These are phyloP conservation scores for Rhodomyrtus tomentosa DNA, from an alignment of 345 rosid species.

Conservation along the genomic window DNA sequence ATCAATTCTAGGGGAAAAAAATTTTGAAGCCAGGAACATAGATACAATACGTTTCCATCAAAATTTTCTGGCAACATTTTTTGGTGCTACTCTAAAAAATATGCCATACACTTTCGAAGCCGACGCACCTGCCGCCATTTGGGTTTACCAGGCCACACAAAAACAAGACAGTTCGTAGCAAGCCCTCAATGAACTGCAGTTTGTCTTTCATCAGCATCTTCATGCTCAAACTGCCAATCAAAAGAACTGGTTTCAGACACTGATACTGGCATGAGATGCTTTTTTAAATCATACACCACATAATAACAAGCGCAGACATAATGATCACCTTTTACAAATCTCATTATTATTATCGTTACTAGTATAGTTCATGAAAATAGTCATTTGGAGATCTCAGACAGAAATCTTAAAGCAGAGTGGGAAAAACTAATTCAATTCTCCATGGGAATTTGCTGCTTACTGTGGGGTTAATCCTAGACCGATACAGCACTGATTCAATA, in stretches of 20 bases:
- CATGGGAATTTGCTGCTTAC: not conserved
- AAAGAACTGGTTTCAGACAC: not conserved
- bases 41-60: not conserved
- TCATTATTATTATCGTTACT: not conserved
- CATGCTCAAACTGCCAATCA: conserved; percentile 47
- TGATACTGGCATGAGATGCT: not conserved
- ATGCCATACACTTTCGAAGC: not conserved
- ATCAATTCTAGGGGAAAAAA: not conserved
- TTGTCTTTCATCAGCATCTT: conserved; percentile 35
- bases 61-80: not conserved
- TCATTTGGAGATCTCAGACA: not conserved
- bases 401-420: not conserved
- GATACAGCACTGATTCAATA: not conserved
- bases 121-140: not conserved
- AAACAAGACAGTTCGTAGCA: not conserved
- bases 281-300: not conserved
- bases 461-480: not conserved
- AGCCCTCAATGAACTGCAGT: conserved; percentile 16
- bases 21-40: not conserved
- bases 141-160: not conserved
- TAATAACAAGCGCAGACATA: not conserved
- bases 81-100: not conserved
- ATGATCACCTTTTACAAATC: not conserved
- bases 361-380: not conserved
- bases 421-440: not conserved